Percentiles rank a stretch among this genome's conserved stretches.
These are phyloP conservation scores for Vararia minispora DNA, from an alignment of 768 basidiomycete genomes.

Conservation along the genomic window DNA sequence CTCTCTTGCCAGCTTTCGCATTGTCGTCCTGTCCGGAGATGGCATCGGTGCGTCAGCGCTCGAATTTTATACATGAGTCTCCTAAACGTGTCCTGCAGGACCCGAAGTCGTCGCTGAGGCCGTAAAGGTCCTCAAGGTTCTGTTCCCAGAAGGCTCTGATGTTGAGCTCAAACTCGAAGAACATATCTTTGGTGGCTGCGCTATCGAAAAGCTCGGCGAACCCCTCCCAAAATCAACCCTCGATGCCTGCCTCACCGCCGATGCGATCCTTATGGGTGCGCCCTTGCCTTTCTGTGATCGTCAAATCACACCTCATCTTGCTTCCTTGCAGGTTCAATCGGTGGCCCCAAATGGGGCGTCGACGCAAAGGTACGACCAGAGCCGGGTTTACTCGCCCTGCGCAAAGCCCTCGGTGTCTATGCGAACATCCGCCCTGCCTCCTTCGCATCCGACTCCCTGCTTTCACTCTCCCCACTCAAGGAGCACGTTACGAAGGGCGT, in stretches of 20 bases:
- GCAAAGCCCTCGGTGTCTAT: conserved; percentile 90
- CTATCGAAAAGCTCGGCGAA: conserved; percentile 82
- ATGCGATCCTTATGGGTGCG: conserved; percentile 92
- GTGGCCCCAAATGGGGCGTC: conserved; percentile 99
- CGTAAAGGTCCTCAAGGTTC: conserved; percentile 63
- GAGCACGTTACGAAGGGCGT: conserved; percentile 73
- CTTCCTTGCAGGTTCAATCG: conserved; percentile 71
- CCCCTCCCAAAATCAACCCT: conserved; percentile 79
- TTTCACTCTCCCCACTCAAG: conserved; percentile 83
- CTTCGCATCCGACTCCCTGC: conserved; percentile 85
- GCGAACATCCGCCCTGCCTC: conserved; percentile 97
- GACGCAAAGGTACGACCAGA: conserved; percentile 84
- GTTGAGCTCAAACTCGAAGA: conserved; percentile 64
- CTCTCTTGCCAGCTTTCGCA: conserved; percentile 51
- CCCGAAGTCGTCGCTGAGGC: conserved; percentile 88
- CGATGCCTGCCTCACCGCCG: conserved; percentile 82
- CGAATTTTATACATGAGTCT: background rate
- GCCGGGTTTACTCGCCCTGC: conserved; percentile 74
- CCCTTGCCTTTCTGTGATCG: background rate
- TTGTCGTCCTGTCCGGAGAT: conserved; percentile 90
- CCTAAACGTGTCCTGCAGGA: conserved; percentile 32
- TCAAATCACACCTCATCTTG: background rate
- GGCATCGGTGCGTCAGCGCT: conserved; percentile 65
- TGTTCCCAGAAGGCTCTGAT: conserved; percentile 50
- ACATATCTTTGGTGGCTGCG: conserved; percentile 83